Conservation (phyloP, 345 rosid species). For the Reutealis trisperma region DNA sequence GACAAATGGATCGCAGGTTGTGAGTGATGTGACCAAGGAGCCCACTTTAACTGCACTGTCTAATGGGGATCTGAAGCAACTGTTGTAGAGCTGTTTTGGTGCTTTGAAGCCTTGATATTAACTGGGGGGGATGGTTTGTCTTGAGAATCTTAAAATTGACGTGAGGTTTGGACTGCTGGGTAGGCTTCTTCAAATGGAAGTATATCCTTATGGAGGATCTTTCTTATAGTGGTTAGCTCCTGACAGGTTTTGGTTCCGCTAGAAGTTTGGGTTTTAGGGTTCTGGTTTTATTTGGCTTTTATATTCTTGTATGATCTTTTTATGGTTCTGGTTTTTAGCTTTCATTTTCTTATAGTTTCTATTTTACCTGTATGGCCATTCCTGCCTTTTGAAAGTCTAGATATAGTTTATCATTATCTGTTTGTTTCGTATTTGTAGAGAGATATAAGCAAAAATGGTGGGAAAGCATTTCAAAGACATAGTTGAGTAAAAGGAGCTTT, state of each 20-base stretch:
- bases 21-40: constrained; percentile 6
- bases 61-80: constrained; percentile 14
- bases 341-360: background rate
- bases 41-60: background rate
- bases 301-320: constrained; percentile 8
- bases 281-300: constrained; percentile 23
- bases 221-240: constrained; percentile 25
- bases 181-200: constrained; percentile 8
- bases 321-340: background rate
- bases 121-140: background rate
- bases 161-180: constrained; percentile 12
- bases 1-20: constrained; percentile 7
- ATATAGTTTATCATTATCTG: constrained; percentile 1
- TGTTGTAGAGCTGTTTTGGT: constrained; percentile 3
- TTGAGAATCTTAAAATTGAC: background rate
- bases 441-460: constrained; percentile 30
- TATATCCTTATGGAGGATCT: constrained; percentile 3
- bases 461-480: constrained; percentile 20
- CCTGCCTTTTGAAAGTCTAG: constrained; percentile 25
- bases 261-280: constrained; percentile 41
- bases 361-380: constrained; percentile 15
- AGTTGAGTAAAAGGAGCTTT: constrained; percentile 12
- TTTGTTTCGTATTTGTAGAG: constrained; percentile 12
- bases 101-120: background rate
- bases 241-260: constrained; percentile 29